Evolutionary conservation across 1,139 yeast genomes (phyloP).

Genomic region (Candida buenavistaensis): DNA sequence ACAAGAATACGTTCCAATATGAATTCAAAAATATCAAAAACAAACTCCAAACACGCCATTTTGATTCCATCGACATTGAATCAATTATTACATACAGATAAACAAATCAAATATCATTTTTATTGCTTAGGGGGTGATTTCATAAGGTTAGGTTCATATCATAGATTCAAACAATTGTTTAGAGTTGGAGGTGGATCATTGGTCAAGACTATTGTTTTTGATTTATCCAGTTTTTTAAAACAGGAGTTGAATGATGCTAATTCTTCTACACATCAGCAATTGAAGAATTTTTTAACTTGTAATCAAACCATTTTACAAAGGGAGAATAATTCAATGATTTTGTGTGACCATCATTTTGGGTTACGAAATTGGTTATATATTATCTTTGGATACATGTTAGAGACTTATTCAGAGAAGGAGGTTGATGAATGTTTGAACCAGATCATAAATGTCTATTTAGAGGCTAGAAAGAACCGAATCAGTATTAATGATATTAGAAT

Average conservation of each 20-base stretch:
- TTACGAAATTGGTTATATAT: slow-evolving; percentile 35
- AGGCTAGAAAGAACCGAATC: slow-evolving; percentile 16
- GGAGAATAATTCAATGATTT: slow-evolving; percentile 12
- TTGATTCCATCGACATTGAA: slow-evolving; percentile 16
- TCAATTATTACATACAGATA: slow-evolving; percentile 14
- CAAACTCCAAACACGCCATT: slow-evolving; percentile 11
- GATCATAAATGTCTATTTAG: slow-evolving; percentile 32
- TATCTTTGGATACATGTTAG: slow-evolving; percentile 36
- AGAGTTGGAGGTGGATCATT: slow-evolving; percentile 37
- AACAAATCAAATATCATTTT: slow-evolving; percentile 26
- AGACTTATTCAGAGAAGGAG: slow-evolving; percentile 23
- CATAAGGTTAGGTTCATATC: slow-evolving; percentile 35
- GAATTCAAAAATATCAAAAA: slow-evolving; percentile 1
- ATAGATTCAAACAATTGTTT: slow-evolving; percentile 31
- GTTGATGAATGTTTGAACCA: slow-evolving; percentile 31
- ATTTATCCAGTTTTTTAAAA: slow-evolving; percentile 37
- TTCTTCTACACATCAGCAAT: slow-evolving; percentile 20
- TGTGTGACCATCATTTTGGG: slow-evolving; percentile 17
- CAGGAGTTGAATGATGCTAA: slow-evolving; percentile 24
- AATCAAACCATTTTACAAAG: slow-evolving; percentile 15
- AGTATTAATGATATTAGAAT: slow-evolving; percentile 9
- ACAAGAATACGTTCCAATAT: slow-evolving; percentile 1
- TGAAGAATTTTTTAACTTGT: slow-evolving; percentile 24
- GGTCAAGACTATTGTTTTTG: slow-evolving; percentile 36
- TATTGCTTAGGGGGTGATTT: slow-evolving; percentile 38